Conservation (phyloP, 1,139 yeast species). For the Yamadazyma aaseri region DNA sequence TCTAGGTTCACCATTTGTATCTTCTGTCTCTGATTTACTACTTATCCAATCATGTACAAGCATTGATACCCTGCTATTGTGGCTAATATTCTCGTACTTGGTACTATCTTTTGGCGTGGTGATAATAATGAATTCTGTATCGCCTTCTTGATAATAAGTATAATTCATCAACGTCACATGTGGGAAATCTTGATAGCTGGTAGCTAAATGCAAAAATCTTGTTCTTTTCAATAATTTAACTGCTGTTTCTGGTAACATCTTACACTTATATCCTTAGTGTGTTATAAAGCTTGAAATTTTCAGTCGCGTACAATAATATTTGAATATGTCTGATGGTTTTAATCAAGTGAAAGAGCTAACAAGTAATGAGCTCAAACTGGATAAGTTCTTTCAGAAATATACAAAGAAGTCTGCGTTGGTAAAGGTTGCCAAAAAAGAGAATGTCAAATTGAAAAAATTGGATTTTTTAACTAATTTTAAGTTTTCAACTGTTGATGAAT, state of each 20-base stretch:
- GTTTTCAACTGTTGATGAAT: constrained; percentile 5
- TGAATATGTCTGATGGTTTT: constrained; percentile 12
- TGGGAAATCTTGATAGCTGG: constrained; percentile 66
- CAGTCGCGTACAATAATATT: constrained; percentile 1
- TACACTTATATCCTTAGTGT: constrained; percentile 1
- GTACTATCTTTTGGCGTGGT: constrained; percentile 70
- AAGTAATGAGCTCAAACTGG: constrained; percentile 7
- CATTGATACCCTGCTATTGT: constrained; percentile 74
- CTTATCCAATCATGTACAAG: constrained; percentile 87
- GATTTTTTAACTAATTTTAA: constrained; percentile 10
- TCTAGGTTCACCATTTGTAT: constrained; percentile 16
- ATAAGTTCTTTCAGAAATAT: constrained; percentile 7
- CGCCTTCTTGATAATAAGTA: constrained; percentile 51
- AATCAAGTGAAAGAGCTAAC: constrained; percentile 8
- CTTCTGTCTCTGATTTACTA: constrained; percentile 34
- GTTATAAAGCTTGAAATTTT: constrained; percentile 2
- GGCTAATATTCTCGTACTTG: constrained; percentile 62
- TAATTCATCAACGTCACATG: constrained; percentile 90
- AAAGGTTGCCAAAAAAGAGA: constrained; percentile 2
- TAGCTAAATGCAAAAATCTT: constrained; percentile 77
- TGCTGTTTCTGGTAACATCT: constrained; percentile 56
- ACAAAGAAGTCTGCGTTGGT: constrained; percentile 3
- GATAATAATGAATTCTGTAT: constrained; percentile 54
- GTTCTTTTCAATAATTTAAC: constrained; percentile 53
- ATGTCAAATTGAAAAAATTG: constrained; percentile 4